A percentile compares a stretch with the other conserved stretches of the same genome.
phyloP scores from a whole-genome alignment of 495 filamentous ascomycete species.

The Poronia punctata region DNA sequence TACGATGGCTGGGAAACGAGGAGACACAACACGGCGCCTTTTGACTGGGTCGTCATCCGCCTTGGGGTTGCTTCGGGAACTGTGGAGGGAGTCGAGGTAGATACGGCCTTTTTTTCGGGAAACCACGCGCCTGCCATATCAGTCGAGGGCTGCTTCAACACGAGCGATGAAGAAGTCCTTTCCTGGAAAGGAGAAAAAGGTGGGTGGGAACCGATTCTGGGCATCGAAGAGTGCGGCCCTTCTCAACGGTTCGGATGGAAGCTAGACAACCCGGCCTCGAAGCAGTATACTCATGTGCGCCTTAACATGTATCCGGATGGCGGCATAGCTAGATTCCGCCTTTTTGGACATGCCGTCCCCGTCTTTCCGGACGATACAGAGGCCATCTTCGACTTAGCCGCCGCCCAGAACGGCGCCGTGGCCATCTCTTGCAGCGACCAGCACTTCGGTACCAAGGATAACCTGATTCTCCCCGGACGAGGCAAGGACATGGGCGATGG shows the following conservation, averaged over 20 bases:
- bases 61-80: conserved; percentile 72
- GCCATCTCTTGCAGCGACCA: conserved; percentile 73
- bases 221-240: conserved; percentile 64
- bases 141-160: conserved; percentile 68
- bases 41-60: conserved; percentile 78
- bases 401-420: conserved; percentile 73
- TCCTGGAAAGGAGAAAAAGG: conserved; percentile 49
- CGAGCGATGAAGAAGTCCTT: conserved; percentile 52
- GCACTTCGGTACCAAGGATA: conserved; percentile 78
- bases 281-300: conserved; percentile 76
- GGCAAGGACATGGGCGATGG: conserved; percentile 92
- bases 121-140: conserved; percentile 81
- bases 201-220: conserved; percentile 68
- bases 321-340: conserved; percentile 79
- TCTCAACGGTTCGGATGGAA: conserved; percentile 73
- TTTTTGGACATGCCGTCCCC: conserved; percentile 72
- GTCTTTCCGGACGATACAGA: conserved; percentile 56
- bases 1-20: conserved; percentile 95
- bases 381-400: conserved; percentile 71
- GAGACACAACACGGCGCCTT: conserved; percentile 69
- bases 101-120: conserved; percentile 80
- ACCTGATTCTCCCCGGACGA: conserved; percentile 76
- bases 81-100: conserved; percentile 74
- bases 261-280: conserved; percentile 49
- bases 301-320: conserved; percentile 91